These are phyloP conservation scores for Desmodesmus armatus DNA, from an alignment of 139 green algal species.

Conservation along the genomic window DNA sequence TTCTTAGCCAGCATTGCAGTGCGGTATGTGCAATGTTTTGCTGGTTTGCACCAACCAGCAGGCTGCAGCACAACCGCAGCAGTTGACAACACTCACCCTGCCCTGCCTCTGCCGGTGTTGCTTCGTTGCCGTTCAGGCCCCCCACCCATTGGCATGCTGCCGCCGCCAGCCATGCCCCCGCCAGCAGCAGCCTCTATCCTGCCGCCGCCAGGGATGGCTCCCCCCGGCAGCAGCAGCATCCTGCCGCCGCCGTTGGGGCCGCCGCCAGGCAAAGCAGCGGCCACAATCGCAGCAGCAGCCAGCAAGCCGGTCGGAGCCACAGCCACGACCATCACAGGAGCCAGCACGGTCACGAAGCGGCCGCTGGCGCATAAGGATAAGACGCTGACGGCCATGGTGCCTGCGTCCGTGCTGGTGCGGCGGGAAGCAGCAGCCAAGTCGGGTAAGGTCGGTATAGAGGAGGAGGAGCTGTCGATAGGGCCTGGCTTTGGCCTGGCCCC, in stretches of 20 bases:
- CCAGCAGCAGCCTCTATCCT: conserved; percentile 30
- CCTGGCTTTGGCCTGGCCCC: conserved; percentile 71
- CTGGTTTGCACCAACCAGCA: too few species aligned
- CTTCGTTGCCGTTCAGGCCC: too few species aligned
- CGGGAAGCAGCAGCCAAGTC: conserved; percentile 55
- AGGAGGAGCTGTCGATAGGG: conserved; percentile 23
- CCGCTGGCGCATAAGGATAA: conserved; percentile 80
- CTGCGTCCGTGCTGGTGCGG: conserved; percentile 73
- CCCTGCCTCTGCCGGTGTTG: too few species aligned
- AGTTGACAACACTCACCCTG: too few species aligned
- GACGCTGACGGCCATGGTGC: conserved; percentile 72
- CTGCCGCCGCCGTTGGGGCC: conserved; percentile 52
- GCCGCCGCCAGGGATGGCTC: conserved; percentile 33
- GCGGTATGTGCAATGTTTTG: too few species aligned
- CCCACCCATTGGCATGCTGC: conserved; percentile 51
- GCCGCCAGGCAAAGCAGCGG: conserved; percentile 44
- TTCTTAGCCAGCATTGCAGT: too few species aligned
- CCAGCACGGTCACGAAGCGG: conserved; percentile 80
- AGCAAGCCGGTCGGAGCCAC: conserved; percentile 43
- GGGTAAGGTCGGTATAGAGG: conserved; percentile 13
- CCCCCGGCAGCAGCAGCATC: conserved; percentile 38
- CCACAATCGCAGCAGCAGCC: not conserved
- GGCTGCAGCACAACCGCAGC: too few species aligned
- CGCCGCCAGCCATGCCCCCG: conserved; percentile 51
- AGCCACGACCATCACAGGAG: conserved; percentile 69